Base-by-base conservation (phyloP, 2,329 filamentous ascomycete species). In the Myriosclerotinia duriaeana region DNA sequence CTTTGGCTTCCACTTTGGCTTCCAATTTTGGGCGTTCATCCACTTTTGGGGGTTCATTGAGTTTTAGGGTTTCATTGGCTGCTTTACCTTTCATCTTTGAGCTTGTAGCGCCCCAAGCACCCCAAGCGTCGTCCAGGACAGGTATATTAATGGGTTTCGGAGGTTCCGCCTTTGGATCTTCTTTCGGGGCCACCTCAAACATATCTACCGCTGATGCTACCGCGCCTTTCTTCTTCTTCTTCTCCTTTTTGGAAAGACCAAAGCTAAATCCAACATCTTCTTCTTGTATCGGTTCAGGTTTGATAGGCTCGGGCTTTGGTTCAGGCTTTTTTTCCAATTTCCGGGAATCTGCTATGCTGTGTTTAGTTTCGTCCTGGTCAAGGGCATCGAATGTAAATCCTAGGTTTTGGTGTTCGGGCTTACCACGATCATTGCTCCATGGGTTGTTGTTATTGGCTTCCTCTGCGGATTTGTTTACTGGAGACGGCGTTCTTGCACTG, bases 371-470 rank as follows among this genome's bases (percentile, higher is more conserved):
- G 36, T 79, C 79, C 53, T 80, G 77, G n/a, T 75, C 82, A 30
- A 82, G 72, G n/a, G 76, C 72, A 30, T 81, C 82, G 68, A 86
- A 85, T n/a, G 78, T 76, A 66, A 84, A 79, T 6, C 74, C 76
- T 0, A 78, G 75, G 60, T 79, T 81, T 75, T 83, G 83, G 72
- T 83, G 85, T 74, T 84, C 86, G n/a, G 82, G 74, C 69, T 85
- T 85, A 7, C 77, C 72, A 15, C 76, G 75, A 65, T 81, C 78
- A 68, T 79, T 71, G 71, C 78, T 78, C 85, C 84, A 86, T 17
- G 84, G 79, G 68, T 83, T 85, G 36, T 34, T 34, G 30, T 34
- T 34, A 34, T 75, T 76, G 22, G 80, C 80, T 20, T 77, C 76
- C 38, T 78, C 79, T 68, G 80, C 79, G 58, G 76, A 69, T 80